A percentile compares a stretch with the other conserved stretches of the same genome.
Conservation (phyloP, 208 protist genomes). For the Crithidia brevicula region DNA sequence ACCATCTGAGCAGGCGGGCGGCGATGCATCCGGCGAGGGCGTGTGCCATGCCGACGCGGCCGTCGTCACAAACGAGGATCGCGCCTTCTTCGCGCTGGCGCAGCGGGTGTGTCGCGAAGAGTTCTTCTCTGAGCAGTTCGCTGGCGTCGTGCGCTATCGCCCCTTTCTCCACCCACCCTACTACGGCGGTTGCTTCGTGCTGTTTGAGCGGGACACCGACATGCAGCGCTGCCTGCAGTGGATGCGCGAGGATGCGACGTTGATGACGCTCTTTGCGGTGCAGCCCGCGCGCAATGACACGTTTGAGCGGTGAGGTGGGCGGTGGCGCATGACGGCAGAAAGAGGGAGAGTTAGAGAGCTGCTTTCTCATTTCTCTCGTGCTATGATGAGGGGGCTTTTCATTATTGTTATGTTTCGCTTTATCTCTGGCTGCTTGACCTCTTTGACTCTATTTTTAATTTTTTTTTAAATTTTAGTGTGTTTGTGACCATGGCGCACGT, state of each 20-base stretch:
- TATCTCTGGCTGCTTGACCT: no score
- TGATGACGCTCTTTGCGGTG: constrained; percentile 38
- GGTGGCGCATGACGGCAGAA: background rate
- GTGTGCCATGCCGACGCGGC: no score
- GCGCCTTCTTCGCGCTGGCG: constrained; percentile 16
- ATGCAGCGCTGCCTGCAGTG: constrained; percentile 60
- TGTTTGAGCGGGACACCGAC: constrained; percentile 47
- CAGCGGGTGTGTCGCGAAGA: constrained; percentile 29
- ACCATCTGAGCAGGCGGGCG: no score
- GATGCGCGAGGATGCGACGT: constrained; percentile 36
- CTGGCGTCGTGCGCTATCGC: constrained; percentile 44
- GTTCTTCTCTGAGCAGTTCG: constrained; percentile 59
- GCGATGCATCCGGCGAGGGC: no score
- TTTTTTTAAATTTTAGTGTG: no score
- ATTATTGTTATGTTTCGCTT: no score
- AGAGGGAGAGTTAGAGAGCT: background rate
- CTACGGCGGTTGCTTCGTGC: constrained; percentile 61
- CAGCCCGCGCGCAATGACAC: constrained; percentile 53
- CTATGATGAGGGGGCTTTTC: no score
- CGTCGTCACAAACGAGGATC: constrained; percentile 8
- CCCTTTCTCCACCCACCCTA: constrained; percentile 47
- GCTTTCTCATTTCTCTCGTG: background rate
- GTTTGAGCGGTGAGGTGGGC: constrained; percentile 3
- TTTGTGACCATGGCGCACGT: no score
- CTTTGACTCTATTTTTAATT: no score